phyloP scores from a whole-genome alignment of 225 moss, liverwort and hornwort species.

The Lunularia cruciata region DNA sequence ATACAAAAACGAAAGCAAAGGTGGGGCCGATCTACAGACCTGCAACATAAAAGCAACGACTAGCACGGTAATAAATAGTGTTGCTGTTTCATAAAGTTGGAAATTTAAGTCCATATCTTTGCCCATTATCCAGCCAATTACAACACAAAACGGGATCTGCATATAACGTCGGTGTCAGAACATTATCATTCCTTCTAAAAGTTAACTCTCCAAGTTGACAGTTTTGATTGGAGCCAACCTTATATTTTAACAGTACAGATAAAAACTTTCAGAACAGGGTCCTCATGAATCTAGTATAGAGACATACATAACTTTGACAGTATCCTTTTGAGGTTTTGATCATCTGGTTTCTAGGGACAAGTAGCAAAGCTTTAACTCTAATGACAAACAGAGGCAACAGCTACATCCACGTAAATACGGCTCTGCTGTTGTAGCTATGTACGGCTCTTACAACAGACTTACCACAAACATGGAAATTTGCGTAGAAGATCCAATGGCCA shows the following conservation, averaged over 20 bases:
- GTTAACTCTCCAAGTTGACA: too few species aligned
- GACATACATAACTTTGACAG: too few species aligned
- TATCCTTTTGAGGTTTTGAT: not conserved
- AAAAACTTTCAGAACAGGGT: too few species aligned
- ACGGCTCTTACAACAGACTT: slow-evolving; percentile 7
- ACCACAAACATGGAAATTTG: slow-evolving; percentile 91
- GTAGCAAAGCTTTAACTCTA: too few species aligned
- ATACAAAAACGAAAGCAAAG: not conserved
- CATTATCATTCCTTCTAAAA: not conserved
- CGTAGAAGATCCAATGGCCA: slow-evolving; percentile 86
- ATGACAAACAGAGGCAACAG: not conserved
- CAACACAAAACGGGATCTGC: slow-evolving; percentile 78
- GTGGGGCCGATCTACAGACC: slow-evolving; percentile 21
- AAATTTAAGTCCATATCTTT: slow-evolving; percentile 84
- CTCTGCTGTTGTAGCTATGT: too few species aligned
- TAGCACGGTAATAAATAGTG: slow-evolving; percentile 74
- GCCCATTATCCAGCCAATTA: slow-evolving; percentile 73
- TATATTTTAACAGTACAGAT: not conserved
- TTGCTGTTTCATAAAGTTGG: slow-evolving; percentile 78
- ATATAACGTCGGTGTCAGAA: slow-evolving; percentile 3
- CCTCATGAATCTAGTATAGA: too few species aligned
- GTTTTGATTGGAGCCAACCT: not conserved
- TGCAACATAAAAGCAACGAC: slow-evolving; percentile 74
- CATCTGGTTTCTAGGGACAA: not conserved
- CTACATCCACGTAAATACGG: too few species aligned